Conservation (phyloP, 805 yeast genomes). For the Nakazawaea holstii region DNA sequence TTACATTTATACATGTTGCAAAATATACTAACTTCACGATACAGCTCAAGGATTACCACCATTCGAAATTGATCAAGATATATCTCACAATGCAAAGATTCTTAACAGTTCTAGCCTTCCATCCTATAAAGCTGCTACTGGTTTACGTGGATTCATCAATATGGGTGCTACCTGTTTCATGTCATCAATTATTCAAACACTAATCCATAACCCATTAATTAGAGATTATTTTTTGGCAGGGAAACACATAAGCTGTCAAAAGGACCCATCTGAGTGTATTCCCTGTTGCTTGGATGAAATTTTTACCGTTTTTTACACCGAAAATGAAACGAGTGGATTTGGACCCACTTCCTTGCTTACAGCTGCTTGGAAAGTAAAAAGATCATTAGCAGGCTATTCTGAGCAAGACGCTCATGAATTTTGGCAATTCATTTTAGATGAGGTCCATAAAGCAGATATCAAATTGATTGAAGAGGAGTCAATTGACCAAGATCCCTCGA, state of each 20-base stretch:
- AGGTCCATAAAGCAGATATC: conserved; percentile 56
- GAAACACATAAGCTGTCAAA: conserved; percentile 54
- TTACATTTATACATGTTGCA: neutral
- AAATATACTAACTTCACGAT: conserved; percentile 2
- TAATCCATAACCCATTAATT: conserved; percentile 86
- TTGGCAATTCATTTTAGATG: conserved; percentile 86
- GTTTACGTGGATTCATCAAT: conserved; percentile 82
- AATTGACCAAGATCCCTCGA: neutral
- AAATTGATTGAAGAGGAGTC: conserved; percentile 13
- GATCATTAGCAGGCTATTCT: conserved; percentile 87
- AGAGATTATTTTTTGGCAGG: conserved; percentile 75
- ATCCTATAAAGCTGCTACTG: conserved; percentile 55
- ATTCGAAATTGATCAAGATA: conserved; percentile 22
- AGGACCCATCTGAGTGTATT: conserved; percentile 46
- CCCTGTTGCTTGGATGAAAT: conserved; percentile 83
- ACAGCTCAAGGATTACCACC: conserved; percentile 26
- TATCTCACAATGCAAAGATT: conserved; percentile 21
- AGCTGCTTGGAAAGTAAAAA: conserved; percentile 85
- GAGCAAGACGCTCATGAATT: conserved; percentile 99
- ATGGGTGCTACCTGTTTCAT: conserved; percentile 98
- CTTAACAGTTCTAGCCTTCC: conserved; percentile 34
- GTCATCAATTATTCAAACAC: conserved; percentile 85
- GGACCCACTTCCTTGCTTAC: conserved; percentile 77
- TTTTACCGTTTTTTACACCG: conserved; percentile 68
- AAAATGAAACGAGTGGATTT: conserved; percentile 55